Evolutionary conservation across 441 rosid species (phyloP).

Genomic region (Flueggea neowawraea): DNA sequence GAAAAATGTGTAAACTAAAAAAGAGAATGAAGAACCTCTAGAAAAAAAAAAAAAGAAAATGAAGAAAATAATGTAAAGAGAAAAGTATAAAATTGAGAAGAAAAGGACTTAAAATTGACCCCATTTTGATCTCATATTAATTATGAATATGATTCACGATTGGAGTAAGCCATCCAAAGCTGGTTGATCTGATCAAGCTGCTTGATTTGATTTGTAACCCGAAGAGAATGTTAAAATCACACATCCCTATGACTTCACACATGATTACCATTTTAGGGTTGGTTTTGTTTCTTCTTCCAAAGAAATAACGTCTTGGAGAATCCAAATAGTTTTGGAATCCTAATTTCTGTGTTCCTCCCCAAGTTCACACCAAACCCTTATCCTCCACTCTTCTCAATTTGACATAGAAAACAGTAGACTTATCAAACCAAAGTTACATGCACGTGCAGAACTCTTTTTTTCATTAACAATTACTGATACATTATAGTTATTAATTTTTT

Average conservation of each 20-base stretch:
- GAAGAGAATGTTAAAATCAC: neutral
- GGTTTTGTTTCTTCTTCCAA: neutral
- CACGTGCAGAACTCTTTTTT: slow-evolving; percentile 24
- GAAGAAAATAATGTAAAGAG: too few species aligned
- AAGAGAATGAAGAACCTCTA: too few species aligned
- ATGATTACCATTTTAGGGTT: neutral
- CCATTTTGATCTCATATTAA: slow-evolving; percentile 2
- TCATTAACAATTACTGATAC: neutral
- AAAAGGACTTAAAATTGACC: neutral
- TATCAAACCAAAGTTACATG: slow-evolving; percentile 20
- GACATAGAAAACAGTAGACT: slow-evolving; percentile 14
- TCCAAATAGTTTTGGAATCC: slow-evolving; percentile 11
- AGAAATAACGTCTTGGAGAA: neutral
- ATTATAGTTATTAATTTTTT: neutral
- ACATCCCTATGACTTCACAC: neutral
- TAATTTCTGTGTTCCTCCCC: slow-evolving; percentile 2
- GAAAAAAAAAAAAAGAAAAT: too few species aligned
- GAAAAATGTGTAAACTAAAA: too few species aligned
- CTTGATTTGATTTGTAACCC: neutral
- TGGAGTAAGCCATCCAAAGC: neutral
- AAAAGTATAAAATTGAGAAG: too few species aligned
- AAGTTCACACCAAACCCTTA: slow-evolving; percentile 8
- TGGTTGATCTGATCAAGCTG: neutral
- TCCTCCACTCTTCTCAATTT: slow-evolving; percentile 2
- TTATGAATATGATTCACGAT: neutral